Conservation (phyloP, 345 rosid genomes). For the Combretum micranthum region DNA sequence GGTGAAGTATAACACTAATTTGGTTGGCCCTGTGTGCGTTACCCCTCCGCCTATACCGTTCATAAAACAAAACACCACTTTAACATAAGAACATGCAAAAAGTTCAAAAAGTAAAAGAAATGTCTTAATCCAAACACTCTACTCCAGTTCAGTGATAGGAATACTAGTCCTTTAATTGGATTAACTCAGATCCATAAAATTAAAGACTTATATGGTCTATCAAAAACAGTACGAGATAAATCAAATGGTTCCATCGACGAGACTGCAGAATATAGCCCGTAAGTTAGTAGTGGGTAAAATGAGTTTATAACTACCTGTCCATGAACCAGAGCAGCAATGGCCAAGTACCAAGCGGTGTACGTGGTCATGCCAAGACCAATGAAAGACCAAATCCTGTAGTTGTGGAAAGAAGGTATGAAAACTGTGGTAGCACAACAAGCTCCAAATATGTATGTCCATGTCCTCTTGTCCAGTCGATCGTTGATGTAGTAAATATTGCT, state of each 20-base stretch:
- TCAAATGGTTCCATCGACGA: too few relatives aligned
- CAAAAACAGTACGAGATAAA: too few relatives aligned
- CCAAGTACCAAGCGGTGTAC: constrained; percentile 95
- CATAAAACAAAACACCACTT: too few relatives aligned
- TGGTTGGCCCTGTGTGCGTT: constrained; percentile 64
- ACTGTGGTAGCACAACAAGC: constrained; percentile 99
- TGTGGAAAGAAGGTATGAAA: constrained; percentile 95
- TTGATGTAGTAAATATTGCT: constrained; percentile 98
- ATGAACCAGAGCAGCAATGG: constrained; percentile 76
- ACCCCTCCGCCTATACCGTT: constrained; percentile 44
- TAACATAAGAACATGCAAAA: constrained; percentile 11
- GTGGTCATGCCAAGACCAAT: constrained; percentile 99
- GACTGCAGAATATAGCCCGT: too few relatives aligned
- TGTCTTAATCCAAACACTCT: too few relatives aligned
- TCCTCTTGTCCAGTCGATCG: constrained; percentile 91
- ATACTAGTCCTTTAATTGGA: too few relatives aligned
- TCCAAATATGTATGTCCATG: constrained; percentile 99
- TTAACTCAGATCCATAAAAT: too few relatives aligned
- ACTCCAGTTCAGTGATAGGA: too few relatives aligned
- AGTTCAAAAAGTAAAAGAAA: neutral
- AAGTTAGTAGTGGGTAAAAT: neutral
- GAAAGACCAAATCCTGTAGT: constrained; percentile 98
- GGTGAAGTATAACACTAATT: constrained; percentile 89
- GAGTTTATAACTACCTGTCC: constrained; percentile 69
- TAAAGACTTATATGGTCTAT: too few relatives aligned